Evolutionary conservation across 108 stramenopile genomes (phyloP).

Genomic region (Chaetoceros muelleri): DNA sequence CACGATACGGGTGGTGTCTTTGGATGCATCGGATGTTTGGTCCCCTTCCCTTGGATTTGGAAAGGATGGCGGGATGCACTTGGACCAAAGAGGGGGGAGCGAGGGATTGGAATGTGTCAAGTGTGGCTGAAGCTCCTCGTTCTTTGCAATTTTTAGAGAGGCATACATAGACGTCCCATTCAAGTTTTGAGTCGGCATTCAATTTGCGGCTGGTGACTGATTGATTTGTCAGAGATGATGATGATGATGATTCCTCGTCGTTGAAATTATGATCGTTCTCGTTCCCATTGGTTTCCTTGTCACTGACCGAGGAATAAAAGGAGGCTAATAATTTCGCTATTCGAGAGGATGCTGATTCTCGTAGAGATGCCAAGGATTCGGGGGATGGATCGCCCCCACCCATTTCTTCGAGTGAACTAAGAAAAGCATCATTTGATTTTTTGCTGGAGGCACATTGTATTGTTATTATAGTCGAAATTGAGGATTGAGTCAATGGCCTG

Average conservation of each 20-base stretch:
- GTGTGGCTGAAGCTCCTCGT: constrained; percentile 36
- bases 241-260: too few species aligned
- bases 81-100: constrained; percentile 28
- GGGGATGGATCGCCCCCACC: neutral
- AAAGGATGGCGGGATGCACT: constrained; percentile 43
- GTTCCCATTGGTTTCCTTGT: neutral
- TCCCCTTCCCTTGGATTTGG: constrained; percentile 40
- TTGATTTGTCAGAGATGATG: neutral
- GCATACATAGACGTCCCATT: constrained; percentile 74
- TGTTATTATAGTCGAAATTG: too few species aligned
- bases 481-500: too few species aligned
- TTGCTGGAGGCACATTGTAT: too few species aligned
- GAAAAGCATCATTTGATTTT: neutral
- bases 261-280: too few species aligned
- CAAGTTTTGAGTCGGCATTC: neutral
- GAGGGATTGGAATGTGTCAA: constrained; percentile 63
- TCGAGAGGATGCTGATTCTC: neutral
- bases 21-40: constrained; percentile 59
- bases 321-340: neutral
- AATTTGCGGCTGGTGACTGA: neutral
- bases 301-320: too few species aligned
- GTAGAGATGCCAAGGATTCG: neutral
- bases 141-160: constrained; percentile 55
- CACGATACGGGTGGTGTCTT: constrained; percentile 6
- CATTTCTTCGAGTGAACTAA: neutral